These are phyloP conservation scores for Ophiostoma sp. DNA, from an alignment of 2,329 filamentous ascomycete genomes.

Conservation along the genomic window DNA sequence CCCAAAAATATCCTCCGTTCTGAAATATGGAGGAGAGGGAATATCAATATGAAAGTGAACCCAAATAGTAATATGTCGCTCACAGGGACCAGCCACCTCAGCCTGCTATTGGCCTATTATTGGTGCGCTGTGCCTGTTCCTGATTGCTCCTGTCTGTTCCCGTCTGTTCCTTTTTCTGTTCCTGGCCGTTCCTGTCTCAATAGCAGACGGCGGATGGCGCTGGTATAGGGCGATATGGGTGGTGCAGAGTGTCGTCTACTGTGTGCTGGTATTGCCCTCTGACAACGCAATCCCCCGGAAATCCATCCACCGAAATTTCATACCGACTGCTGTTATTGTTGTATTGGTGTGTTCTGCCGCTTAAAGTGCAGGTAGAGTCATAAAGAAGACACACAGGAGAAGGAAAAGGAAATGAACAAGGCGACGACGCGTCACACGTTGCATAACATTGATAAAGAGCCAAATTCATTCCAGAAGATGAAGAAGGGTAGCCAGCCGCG, in stretches of 20 bases:
- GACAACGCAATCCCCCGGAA: not conserved
- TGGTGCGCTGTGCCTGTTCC: not conserved
- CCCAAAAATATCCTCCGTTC: constrained; percentile 1
- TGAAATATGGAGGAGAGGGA: too few species aligned
- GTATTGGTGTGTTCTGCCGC: not conserved
- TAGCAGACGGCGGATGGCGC: not conserved
- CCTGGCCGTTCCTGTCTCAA: constrained; percentile 4
- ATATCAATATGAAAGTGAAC: not conserved
- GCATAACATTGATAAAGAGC: not conserved
- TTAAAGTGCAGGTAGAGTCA: not conserved
- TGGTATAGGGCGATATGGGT: constrained; percentile 9
- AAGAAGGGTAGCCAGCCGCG: not conserved
- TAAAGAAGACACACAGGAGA: not conserved
- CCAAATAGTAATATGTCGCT: not conserved
- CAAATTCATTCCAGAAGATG: not conserved
- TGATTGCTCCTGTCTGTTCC: not conserved
- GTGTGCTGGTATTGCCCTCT: not conserved
- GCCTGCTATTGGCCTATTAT: not conserved
- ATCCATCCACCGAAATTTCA: constrained; percentile 7
- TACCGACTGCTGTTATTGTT: not conserved
- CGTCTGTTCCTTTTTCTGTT: not conserved
- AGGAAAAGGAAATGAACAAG: not conserved
- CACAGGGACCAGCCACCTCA: not conserved
- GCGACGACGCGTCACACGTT: constrained; percentile 5
- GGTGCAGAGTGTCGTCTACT: not conserved